These are phyloP conservation scores for Skeletonema costatum DNA, from an alignment of 108 stramenopile species.

Conservation along the genomic window DNA sequence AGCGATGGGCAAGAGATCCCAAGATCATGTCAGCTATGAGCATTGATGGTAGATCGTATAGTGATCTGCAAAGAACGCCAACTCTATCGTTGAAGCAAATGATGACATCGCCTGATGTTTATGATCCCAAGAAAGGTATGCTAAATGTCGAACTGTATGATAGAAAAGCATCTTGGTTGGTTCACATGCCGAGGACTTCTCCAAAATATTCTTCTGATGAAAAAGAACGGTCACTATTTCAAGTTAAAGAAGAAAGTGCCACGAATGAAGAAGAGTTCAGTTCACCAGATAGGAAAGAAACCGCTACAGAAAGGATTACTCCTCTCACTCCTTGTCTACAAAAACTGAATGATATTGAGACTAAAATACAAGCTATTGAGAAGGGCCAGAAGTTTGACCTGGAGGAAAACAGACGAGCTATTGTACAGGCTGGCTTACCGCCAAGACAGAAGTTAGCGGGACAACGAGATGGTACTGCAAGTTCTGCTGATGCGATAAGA, in stretches of 20 bases:
- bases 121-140: conserved; percentile 14
- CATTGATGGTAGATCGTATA: conserved; percentile 56
- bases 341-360: conserved; percentile 35
- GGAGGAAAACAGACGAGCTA: conserved; percentile 12
- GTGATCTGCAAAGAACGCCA: conserved; percentile 63
- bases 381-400: conserved; percentile 23
- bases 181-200: conserved; percentile 54
- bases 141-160: conserved; percentile 30
- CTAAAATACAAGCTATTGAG: conserved; percentile 14
- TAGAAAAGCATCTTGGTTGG: conserved; percentile 73
- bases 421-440: conserved; percentile 15
- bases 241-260: background rate
- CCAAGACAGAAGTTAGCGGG: background rate
- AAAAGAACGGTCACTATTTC: conserved; percentile 5
- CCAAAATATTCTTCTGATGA: conserved; percentile 32
- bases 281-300: conserved; percentile 7
- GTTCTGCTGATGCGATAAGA: background rate
- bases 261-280: background rate
- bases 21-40: conserved; percentile 37
- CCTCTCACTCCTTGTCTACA: conserved; percentile 30
- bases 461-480: background rate
- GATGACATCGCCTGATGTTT: conserved; percentile 10
- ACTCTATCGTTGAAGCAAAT: conserved; percentile 39
- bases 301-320: conserved; percentile 4
- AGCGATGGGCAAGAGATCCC: conserved; percentile 76